Base-by-base conservation (phyloP, 176 grass and related monocot genomes). In the Aegilops speltoides region DNA sequence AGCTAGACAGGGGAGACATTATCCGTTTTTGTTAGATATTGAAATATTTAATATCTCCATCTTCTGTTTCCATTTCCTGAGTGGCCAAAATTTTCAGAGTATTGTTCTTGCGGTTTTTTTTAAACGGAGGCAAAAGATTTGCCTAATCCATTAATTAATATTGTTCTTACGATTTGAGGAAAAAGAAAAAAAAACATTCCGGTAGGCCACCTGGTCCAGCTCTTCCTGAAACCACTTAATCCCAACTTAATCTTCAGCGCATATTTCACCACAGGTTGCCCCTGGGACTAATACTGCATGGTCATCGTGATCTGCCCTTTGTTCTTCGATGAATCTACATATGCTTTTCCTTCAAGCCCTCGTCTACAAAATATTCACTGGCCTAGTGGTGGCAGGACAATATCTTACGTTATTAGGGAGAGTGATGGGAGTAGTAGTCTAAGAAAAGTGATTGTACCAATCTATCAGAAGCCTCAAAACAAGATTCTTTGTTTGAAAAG, bases 401-500 rank as follows among this genome's bases (percentile, higher is more conserved):
- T 86, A 78, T 41, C 19, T 40, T 78, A 36, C 1, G 3, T 33
- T 57, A 41, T 33, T 59, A 25, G 1, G 50, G 54, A 20, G 43
- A 69, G 66, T 1, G 6, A 34, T 41, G n/a, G 2, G 1, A 59
- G 5, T 77, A 66, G 15, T 64, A 66, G 15, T 64, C 41, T 64
- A 57, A 83, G 13, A 2, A 83, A 83, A 83, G 79, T 10, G 10
- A 19, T 60, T n/a, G 74, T 33, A 57, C 34, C 78, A 29, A 22
- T 82, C 71, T 40, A 38, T 32, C 52, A 11, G 59, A 86, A 86
- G 89, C 79, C 40, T 79, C 84, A 43, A 31, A 64, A 43, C 64
- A 43, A 46, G 85, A 64, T 90, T 90, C 85, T 87, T 74, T 60
- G 75, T 79, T 84, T 54, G 4, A 68, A 75, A 87, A 75, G 67